Base-by-base conservation (phyloP, 345 rosid genomes). In the Eucalyptus virginea region DNA sequence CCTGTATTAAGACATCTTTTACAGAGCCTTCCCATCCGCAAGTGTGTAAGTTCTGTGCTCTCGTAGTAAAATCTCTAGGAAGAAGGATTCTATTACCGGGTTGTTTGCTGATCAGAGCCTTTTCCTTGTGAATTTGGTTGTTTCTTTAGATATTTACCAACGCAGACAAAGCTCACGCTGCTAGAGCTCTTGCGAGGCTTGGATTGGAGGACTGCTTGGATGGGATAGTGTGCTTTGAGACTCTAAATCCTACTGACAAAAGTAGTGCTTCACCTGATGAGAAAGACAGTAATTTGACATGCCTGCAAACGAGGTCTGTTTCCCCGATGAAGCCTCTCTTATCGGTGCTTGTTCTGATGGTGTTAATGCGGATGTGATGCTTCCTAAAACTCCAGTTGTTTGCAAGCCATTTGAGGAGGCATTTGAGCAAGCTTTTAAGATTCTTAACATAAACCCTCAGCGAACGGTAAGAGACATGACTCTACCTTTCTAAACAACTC, bases 121-220 rank as follows among this genome's bases (percentile, higher is more conserved):
- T 77, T 87, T 67, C 17, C n/a, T 16, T 67, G 56, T 28, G 52
- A 23, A 42, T 80, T 16, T 37, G 30, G 77, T 81, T 45, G 81
- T 34, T 87, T 52, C 72, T 32, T 80, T 88, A 89, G 91, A 34
- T 89, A 67, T 98, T 98, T 89, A 97, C 99, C 7, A 98, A 97
- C 91, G 98, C 97, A 47, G 99, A 98, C 92, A 89, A 93, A 89
- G 92, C 91, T 86, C 99, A 98, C 88, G 98, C 98, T 13, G 94
- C 93, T 54, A 96, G 93, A 89, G 94, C 94, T 67, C 96, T 98
- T 85, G 91, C 91, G 87, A 94, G 94, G 95, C 97, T 98, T 60
- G 99, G 99, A 40, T 90, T 98, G 81, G 98, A 98, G 93, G 97
- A 92, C 86, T 97, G 99, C 94, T 96, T 98, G 86, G 99, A 96